Percentiles rank a stretch among this genome's conserved stretches.
Evolutionary conservation across 2,329 filamentous ascomycete species (phyloP).

Genomic region (Pseudohalonectria lignicola): DNA sequence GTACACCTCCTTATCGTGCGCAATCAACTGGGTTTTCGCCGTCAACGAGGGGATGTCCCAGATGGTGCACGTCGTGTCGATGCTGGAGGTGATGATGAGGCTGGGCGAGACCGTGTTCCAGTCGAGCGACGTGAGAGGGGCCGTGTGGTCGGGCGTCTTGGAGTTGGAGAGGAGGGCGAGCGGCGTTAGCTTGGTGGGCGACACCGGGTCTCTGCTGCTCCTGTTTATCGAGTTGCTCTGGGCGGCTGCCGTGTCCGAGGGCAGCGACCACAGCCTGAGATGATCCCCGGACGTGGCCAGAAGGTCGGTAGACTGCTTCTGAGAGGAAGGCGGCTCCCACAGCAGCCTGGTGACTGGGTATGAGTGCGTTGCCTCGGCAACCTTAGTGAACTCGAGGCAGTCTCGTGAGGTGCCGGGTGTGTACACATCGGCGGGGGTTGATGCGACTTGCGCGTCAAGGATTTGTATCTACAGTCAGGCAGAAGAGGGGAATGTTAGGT

Average conservation of each 20-base stretch:
- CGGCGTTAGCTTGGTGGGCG: slow-evolving; percentile 74
- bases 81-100: slow-evolving; percentile 96
- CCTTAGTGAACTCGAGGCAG: slow-evolving; percentile 80
- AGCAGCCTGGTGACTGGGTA: slow-evolving; percentile 92
- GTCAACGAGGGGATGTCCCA: slow-evolving; percentile 98
- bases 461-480: slow-evolving; percentile 72
- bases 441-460: slow-evolving; percentile 71
- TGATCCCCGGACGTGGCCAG: slow-evolving; percentile 94
- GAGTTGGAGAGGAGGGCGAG: slow-evolving; percentile 91
- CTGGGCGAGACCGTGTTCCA: slow-evolving; percentile 98
- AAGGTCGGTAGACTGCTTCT: slow-evolving; percentile 91
- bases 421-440: slow-evolving; percentile 58
- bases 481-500: background rate
- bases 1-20: slow-evolving; percentile 97
- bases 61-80: slow-evolving; percentile 97
- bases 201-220: slow-evolving; percentile 39
- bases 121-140: slow-evolving; percentile 88
- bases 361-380: slow-evolving; percentile 93
- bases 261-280: slow-evolving; percentile 85
- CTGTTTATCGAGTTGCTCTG: slow-evolving; percentile 60
- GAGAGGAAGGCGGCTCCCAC: slow-evolving; percentile 91
- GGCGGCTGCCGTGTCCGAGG: slow-evolving; percentile 50
- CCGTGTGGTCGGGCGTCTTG: slow-evolving; percentile 96
- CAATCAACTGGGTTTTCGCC: slow-evolving; percentile 95
- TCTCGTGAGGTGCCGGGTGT: slow-evolving; percentile 60